Base-by-base conservation (phyloP, 129 eudicot species). In the Lactuca saligna region DNA sequence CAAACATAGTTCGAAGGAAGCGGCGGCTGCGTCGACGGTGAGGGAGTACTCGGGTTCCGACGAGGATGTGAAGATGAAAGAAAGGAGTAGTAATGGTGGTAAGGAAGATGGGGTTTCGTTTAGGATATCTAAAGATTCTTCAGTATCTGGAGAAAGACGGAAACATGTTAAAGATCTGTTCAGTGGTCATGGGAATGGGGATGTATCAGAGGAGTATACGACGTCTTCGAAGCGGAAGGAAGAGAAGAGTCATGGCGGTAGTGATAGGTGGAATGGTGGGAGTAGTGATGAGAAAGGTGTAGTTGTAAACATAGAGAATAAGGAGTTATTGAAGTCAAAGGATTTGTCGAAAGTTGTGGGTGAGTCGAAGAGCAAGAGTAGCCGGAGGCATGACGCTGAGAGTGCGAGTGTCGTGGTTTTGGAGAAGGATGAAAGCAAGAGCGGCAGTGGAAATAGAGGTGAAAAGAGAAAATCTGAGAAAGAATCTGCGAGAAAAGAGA, bases 251-350 rank as follows among this genome's bases (percentile, higher is more conserved):
- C 88, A 76, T 7, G 82, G 79, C n/a, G 86, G 84, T 17, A 73
- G 84, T n/a, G 95, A 91, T 78, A 77, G 95, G 68, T 85, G 98
- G 88, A 83, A 83, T 69, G 89, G 87, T 29, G 96, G 95, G 41
- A 87, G 79, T 20, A 88, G 80, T 16, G 85, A 80, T 11, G 86
- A 68, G 61, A 70, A 70, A 60, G 79, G 57, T 31, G 76, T 75
- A 35, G 68, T 57, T 16, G 78, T 68, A 41, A 64, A 17, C 49
- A 20, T 65, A 35, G 91, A 78, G 15, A 84, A 62, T 48, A 85
- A 80, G 48, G 86, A 80, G 3, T 42, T 6, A 2, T 50, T 57
- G 12, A 86, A 82, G 65, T 37, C 49, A 13, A 82, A 74, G 85
- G 87, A 85, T 49, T 46, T n/a, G 5, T 74, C 57, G 56, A 85